phyloP scores from a whole-genome alignment of 805 yeast species.

The Grigorovia humatica region DNA sequence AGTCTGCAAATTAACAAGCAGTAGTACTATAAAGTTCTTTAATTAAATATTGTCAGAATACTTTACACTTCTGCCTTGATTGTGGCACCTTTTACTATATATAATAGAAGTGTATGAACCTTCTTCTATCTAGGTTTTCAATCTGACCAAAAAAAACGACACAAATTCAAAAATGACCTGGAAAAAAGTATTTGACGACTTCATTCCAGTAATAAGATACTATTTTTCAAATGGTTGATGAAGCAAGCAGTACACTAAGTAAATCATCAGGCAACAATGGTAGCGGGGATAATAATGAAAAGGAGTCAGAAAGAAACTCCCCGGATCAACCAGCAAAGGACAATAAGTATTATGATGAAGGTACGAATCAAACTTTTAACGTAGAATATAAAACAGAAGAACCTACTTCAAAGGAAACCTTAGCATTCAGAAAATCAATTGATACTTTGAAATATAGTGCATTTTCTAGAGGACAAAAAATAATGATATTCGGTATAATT shows the following conservation, averaged over 20 bases:
- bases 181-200: no score
- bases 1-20: no score
- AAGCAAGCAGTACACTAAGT: no score
- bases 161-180: not conserved
- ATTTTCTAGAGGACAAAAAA: constrained; percentile 26
- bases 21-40: no score
- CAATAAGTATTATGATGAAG: not conserved
- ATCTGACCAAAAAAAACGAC: not conserved
- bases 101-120: no score
- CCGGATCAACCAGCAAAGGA: not conserved
- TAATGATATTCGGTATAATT: constrained; percentile 31
- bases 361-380: no score
- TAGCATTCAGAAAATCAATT: not conserved
- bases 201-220: no score
- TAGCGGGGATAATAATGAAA: not conserved
- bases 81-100: no score
- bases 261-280: not conserved
- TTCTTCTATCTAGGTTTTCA: no score
- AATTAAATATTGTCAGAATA: no score
- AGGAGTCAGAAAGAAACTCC: not conserved
- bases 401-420: not conserved
- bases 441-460: constrained; percentile 25
- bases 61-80: not conserved
- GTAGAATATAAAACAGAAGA: not conserved
- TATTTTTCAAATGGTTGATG: not conserved